phyloP scores from a whole-genome alignment of 305 asterid species.

The Fraxinus sp. region DNA sequence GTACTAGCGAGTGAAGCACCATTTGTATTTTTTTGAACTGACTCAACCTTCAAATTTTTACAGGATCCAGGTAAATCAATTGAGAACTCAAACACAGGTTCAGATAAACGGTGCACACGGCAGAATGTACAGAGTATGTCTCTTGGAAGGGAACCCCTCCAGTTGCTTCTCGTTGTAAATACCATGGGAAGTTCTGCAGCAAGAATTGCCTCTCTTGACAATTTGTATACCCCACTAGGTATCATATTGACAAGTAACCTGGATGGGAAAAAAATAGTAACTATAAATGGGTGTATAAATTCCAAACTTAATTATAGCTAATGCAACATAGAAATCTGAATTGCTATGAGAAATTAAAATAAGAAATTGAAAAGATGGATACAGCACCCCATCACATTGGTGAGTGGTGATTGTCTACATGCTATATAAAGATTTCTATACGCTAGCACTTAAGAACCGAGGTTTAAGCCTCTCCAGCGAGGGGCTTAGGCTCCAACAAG shows the following conservation, averaged over 20 bases:
- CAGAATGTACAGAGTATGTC: constrained; percentile 76
- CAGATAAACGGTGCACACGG: constrained; percentile 74
- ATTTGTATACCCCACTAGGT: constrained; percentile 78
- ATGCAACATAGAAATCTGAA: not conserved
- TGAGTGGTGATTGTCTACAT: not conserved
- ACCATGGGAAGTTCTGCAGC: constrained; percentile 71
- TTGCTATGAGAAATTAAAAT: not conserved
- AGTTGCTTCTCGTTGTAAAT: constrained; percentile 63
- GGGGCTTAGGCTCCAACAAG: not conserved
- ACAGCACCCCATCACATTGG: not conserved
- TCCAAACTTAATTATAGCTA: not conserved
- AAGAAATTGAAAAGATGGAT: not conserved
- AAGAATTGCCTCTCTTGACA: constrained; percentile 79
- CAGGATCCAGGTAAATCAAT: constrained; percentile 49
- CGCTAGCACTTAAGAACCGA: not conserved
- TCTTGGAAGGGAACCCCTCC: constrained; percentile 87
- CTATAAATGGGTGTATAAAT: not conserved
- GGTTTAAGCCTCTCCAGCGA: not conserved
- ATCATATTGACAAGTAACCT: constrained; percentile 68
- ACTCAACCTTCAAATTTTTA: constrained; percentile 57
- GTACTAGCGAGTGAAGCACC: constrained; percentile 32
- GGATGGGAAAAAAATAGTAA: constrained; percentile 20
- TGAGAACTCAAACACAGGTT: constrained; percentile 61
- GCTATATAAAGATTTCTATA: not conserved
- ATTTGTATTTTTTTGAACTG: constrained; percentile 36